A percentile compares a stretch with the other conserved stretches of the same genome.
These are phyloP conservation scores for Lepiota venenata DNA, from an alignment of 768 basidiomycete genomes.

Conservation along the genomic window DNA sequence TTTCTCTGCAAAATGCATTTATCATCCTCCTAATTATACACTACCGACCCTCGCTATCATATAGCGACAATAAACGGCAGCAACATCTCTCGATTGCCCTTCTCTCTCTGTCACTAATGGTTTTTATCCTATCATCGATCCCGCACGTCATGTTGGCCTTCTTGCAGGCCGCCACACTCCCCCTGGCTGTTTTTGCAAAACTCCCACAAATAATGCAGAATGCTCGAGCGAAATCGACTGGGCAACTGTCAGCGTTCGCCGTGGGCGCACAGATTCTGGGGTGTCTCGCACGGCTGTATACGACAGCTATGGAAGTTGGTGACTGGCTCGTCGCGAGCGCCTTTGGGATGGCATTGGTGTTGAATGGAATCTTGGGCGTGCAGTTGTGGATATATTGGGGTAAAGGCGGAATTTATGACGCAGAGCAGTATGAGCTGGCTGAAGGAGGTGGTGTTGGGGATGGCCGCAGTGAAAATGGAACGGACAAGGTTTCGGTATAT, in stretches of 20 bases:
- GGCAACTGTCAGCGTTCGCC: conserved; percentile 91
- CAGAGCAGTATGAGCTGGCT: conserved; percentile 11
- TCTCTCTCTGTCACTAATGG: conserved; percentile 21
- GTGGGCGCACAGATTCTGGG: conserved; percentile 85
- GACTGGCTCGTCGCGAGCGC: conserved; percentile 79
- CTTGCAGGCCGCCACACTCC: conserved; percentile 83
- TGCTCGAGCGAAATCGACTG: conserved; percentile 70
- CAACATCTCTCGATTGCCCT: conserved; percentile 21
- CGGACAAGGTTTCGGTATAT: conserved; percentile 10
- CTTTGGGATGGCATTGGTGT: conserved; percentile 73
- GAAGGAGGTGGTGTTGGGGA: neutral
- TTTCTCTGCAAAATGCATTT: conserved; percentile 81
- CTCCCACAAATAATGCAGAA: conserved; percentile 91
- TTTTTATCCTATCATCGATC: conserved; percentile 39
- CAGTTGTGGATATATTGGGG: conserved; percentile 89
- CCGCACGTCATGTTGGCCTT: conserved; percentile 52
- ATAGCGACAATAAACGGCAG: conserved; percentile 26
- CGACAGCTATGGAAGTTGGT: conserved; percentile 84
- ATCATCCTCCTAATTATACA: conserved; percentile 85
- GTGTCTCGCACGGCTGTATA: conserved; percentile 89
- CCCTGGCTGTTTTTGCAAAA: conserved; percentile 89
- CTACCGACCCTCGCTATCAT: conserved; percentile 38
- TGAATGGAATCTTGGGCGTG: conserved; percentile 77
- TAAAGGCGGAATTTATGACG: conserved; percentile 30
- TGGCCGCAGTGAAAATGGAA: neutral